Percentiles rank a stretch among this genome's conserved stretches.
Conservation (phyloP, 306 rosid species). For the Vigna trinervia region DNA sequence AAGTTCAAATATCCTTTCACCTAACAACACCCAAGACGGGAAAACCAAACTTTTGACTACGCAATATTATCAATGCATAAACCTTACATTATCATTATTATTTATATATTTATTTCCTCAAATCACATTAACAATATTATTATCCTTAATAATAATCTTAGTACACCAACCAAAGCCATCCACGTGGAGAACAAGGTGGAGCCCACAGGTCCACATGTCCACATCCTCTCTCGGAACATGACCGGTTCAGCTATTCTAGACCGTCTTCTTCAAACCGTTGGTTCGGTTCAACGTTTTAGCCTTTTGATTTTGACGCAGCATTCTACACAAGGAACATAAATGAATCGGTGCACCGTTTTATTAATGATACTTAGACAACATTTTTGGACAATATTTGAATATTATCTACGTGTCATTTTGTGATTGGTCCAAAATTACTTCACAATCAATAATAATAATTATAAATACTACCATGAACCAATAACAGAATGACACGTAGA, state of each 20-base stretch:
- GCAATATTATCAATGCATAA: neutral
- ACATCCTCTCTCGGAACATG: neutral
- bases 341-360: neutral
- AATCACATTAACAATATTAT: no score
- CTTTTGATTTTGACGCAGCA: neutral
- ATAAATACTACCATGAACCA: no score
- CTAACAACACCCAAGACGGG: neutral
- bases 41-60: neutral
- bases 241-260: conserved; percentile 37
- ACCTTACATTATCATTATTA: neutral
- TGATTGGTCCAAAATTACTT: no score
- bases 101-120: no score
- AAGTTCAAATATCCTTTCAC: neutral
- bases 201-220: conserved; percentile 8
- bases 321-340: neutral
- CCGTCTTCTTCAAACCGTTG: neutral
- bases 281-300: conserved; percentile 9
- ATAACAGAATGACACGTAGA: no score
- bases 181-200: conserved; percentile 3
- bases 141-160: no score
- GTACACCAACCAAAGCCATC: neutral
- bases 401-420: no score
- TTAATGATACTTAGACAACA: no score
- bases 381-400: no score
- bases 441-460: no score